Conservation (phyloP, 2,329 filamentous ascomycete genomes). For the Lizonia empirigonia region DNA sequence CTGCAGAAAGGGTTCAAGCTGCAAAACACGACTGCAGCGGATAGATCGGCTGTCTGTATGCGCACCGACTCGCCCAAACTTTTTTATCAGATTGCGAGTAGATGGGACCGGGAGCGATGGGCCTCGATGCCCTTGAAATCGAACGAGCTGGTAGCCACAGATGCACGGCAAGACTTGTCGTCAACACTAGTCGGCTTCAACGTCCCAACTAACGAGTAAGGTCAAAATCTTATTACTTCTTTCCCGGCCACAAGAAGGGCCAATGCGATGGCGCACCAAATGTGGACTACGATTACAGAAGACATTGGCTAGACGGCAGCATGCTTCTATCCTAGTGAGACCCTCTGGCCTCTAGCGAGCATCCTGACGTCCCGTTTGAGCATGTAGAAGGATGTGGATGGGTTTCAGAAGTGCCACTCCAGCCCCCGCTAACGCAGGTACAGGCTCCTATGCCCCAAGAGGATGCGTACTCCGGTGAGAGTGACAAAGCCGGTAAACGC, state of each 20-base stretch:
- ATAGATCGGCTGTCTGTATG: constrained; percentile 23
- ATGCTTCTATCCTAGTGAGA: constrained; percentile 30
- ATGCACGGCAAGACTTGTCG: constrained; percentile 27
- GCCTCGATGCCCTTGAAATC: constrained; percentile 5
- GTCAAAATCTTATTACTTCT: constrained; percentile 28
- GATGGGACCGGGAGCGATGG: constrained; percentile 7
- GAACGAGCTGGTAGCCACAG: constrained; percentile 11
- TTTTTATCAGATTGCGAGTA: constrained; percentile 3
- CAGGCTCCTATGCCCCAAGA: constrained; percentile 38
- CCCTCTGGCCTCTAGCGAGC: constrained; percentile 27
- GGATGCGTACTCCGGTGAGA: constrained; percentile 40
- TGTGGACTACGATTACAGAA: constrained; percentile 23
- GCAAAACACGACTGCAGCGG: constrained; percentile 8
- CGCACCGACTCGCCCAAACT: constrained; percentile 21
- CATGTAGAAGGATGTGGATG: constrained; percentile 26
- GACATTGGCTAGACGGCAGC: constrained; percentile 18
- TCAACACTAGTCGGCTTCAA: constrained; percentile 23
- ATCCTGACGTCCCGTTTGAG: constrained; percentile 31
- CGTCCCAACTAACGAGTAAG: constrained; percentile 22
- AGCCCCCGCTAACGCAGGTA: constrained; percentile 47
- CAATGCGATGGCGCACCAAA: constrained; percentile 19
- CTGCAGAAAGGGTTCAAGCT: neutral
- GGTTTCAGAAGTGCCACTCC: constrained; percentile 41
- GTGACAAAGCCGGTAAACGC: constrained; percentile 5
- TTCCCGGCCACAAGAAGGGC: constrained; percentile 22